Evolutionary conservation across 202 grass and related monocot species (phyloP), one percentile per base, ranked within the genome.

Genomic region (Hordeum pubiflorum): DNA sequence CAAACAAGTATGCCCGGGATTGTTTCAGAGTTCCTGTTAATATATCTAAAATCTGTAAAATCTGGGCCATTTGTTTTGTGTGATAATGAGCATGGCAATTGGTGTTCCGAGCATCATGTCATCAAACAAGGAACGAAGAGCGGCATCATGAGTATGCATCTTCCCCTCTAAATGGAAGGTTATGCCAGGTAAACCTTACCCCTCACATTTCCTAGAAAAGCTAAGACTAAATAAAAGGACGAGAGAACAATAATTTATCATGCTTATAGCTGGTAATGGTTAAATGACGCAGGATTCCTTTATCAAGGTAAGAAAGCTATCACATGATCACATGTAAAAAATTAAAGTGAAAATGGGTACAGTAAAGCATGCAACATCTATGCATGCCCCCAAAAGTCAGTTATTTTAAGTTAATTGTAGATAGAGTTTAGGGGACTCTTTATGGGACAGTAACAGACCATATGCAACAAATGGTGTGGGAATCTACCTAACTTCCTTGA

Each of bases 271-370:
- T 80, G 31, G 17, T 26, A 69, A 46, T 40, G n/a, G 39, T 36
- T 24, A 68, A 76, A 31, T 61, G 75, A 56, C 24, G 55, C 4
- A 84, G 14, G 70, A 69, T 76, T 75, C 31, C 31, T 52, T 32
- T 27, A 81, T 40, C 10, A 63, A 68, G 12, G 73, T 66, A 39
- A 7, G 6, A 40, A 67, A 80, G 39, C 29, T 73, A 40, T 78
- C 26, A 62, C 13, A 83, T 69, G 14, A 88, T 74, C 48, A 78
- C 11, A 58, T 72, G 74, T 23, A 8, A 52, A 69, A 59, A 55
- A 34, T 20, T 12, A 14, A 22, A 32, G 17, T 68, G 14, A 41
- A 44, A 46, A 71, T 44, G 21, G 15, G 72, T 63, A 50, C 18
- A 44, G 15, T 57, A 48, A 43, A 74, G 38, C 3, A 74, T 32